Base-by-base conservation (phyloP, 2,329 filamentous ascomycete species). In the Mycogone perniciosa region DNA sequence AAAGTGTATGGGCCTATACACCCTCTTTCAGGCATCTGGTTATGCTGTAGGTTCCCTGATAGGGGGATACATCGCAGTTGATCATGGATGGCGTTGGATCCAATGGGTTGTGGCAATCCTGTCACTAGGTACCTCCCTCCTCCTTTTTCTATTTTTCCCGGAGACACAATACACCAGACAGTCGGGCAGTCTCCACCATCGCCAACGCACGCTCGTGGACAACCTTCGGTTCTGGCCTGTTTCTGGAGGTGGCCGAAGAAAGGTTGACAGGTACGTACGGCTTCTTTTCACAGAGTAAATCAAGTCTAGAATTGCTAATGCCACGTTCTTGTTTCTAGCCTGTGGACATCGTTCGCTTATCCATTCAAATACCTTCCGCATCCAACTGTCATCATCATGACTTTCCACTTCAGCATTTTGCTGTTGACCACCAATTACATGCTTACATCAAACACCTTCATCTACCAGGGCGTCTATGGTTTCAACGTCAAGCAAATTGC, bases 91-190 rank as follows among this genome's bases (percentile, higher is more conserved):
- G 44, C 44, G 44, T 29, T 46, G 44, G 44, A 46, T 46, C n/a
- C 44, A 46, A 11, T 46, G 44, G 44, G 30, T 29, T 39, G n/a
- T 46, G 9, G 11, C 44, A 11, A 37, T 46, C 31, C 29, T 46
- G 27, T 30, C 44, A 1, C 44, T 46, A 7, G 44, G 44, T 5
- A 13, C 44, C 5, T 46, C 34, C 9, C 34, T 7, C 2, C 44
- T 46, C 26, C 44, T 46, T 26, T 46, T 46, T 27, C 27, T 46
- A 20, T 46, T 46, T 13, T 46, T 46, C 11, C 44, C 44, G 11
- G 44, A 46, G 44, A 46, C 44, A 26, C 44, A 46, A 5, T 46
- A 46, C 27, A 46, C 44, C n/a, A 46, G 44, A 31, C 44, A 46
- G 6, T 46, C 44, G 4, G 44, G 44, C 6, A 46, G 11, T 20